phyloP scores from a whole-genome alignment of 768 basidiomycete species.

The Stropharia rugosoannulata region DNA sequence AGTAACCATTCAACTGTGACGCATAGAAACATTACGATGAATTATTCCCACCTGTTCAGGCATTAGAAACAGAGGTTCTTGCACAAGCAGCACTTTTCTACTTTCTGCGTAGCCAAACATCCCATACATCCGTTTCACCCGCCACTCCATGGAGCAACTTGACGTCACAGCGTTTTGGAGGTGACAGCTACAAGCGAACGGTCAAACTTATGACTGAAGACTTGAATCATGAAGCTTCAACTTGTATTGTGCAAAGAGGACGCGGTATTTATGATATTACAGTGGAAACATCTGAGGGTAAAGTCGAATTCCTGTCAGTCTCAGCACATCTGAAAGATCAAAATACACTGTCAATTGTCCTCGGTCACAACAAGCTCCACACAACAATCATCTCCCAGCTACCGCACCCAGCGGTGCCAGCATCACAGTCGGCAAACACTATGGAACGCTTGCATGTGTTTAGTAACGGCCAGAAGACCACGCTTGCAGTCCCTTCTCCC shows the following conservation, averaged over 20 bases:
- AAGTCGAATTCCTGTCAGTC: conserved; percentile 45
- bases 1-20: background rate
- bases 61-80: conserved; percentile 61
- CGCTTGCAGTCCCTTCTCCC: conserved; percentile 66
- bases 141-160: conserved; percentile 69
- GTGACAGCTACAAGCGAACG: conserved; percentile 62
- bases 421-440: conserved; percentile 51
- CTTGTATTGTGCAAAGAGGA: conserved; percentile 36
- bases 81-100: conserved; percentile 82
- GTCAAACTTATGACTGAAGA: conserved; percentile 64
- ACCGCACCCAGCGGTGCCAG: conserved; percentile 51
- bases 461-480: conserved; percentile 58
- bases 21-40: conserved; percentile 79
- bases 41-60: conserved; percentile 67
- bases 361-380: conserved; percentile 46
- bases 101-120: conserved; percentile 53
- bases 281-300: conserved; percentile 34
- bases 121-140: conserved; percentile 16
- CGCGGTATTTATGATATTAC: conserved; percentile 53
- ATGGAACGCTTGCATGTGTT: conserved; percentile 82
- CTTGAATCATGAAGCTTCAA: conserved; percentile 36
- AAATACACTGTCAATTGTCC: conserved; percentile 51
- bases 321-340: conserved; percentile 55
- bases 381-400: conserved; percentile 78
- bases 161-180: conserved; percentile 75